A percentile compares a stretch with the other conserved stretches of the same genome.
These are phyloP conservation scores for Hsuehochloa calcarea DNA, from an alignment of 176 grass and related monocot species.

Conservation along the genomic window DNA sequence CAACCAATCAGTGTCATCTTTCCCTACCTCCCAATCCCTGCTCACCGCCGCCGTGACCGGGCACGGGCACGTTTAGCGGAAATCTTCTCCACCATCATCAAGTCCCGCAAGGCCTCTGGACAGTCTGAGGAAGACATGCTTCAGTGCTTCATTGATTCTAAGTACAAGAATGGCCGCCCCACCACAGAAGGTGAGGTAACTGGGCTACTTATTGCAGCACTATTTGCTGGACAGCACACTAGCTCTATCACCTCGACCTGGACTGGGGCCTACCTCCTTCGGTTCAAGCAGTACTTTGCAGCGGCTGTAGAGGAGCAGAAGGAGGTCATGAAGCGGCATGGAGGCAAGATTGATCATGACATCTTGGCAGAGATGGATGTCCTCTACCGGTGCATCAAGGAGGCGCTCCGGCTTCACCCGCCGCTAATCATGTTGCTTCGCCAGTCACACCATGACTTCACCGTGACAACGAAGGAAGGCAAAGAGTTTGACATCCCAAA, in stretches of 20 bases:
- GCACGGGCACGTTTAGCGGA: slow-evolving; percentile 71
- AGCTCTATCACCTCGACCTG: slow-evolving; percentile 98
- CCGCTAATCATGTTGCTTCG: slow-evolving; percentile 91
- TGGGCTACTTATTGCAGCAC: slow-evolving; percentile 80
- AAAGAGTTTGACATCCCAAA: slow-evolving; percentile 84
- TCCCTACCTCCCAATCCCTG: slow-evolving; percentile 84
- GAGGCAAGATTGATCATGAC: slow-evolving; percentile 81
- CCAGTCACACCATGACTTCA: slow-evolving; percentile 81
- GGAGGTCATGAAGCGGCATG: slow-evolving; percentile 70
- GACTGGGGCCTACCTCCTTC: slow-evolving; percentile 87
- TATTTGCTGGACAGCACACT: slow-evolving; percentile 96
- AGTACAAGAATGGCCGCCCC: slow-evolving; percentile 84
- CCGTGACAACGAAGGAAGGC: slow-evolving; percentile 76
- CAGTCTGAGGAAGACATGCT: slow-evolving; percentile 87
- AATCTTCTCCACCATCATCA: slow-evolving; percentile 89
- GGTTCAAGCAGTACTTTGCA: slow-evolving; percentile 63
- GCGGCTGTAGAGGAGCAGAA: slow-evolving; percentile 88
- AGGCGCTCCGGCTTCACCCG: slow-evolving; percentile 87
- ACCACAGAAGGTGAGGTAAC: slow-evolving; percentile 84
- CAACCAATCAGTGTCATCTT: slow-evolving; percentile 86
- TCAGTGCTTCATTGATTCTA: slow-evolving; percentile 97
- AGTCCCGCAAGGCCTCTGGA: slow-evolving; percentile 78
- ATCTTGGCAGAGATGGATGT: slow-evolving; percentile 96
- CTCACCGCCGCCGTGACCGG: slow-evolving; percentile 70
- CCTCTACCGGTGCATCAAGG: slow-evolving; percentile 96